A percentile compares a stretch with the other conserved stretches of the same genome.
These are phyloP conservation scores for Dryas octopetala DNA, from an alignment of 306 rosid species.

Conservation along the genomic window DNA sequence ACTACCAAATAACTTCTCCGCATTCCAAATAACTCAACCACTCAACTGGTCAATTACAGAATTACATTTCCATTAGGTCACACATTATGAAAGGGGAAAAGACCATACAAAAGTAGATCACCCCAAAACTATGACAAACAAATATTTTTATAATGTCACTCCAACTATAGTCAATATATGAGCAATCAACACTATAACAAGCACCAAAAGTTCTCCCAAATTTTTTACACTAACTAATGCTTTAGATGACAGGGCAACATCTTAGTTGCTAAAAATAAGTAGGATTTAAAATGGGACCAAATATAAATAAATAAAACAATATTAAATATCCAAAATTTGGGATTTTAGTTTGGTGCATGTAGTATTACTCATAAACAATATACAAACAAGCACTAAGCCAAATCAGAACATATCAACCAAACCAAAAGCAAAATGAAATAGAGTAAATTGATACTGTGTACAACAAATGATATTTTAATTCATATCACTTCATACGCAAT, in stretches of 20 bases:
- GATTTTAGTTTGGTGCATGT: not conserved
- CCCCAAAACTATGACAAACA: not conserved
- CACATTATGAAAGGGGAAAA: no score
- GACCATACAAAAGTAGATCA: no score
- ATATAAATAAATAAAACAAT: not conserved
- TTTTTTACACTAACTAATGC: not conserved
- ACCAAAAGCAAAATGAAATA: not conserved
- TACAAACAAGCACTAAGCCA: not conserved
- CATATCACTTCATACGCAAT: not conserved
- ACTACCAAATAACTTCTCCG: not conserved
- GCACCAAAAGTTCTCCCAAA: not conserved
- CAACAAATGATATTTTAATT: not conserved
- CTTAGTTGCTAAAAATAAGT: not conserved
- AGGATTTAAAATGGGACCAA: not conserved
- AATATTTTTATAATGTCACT: not conserved
- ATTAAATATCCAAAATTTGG: not conserved
- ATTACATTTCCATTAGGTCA: no score
- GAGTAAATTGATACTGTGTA: not conserved
- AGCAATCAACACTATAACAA: not conserved
- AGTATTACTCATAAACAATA: not conserved
- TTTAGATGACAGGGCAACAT: not conserved
- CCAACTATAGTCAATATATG: not conserved
- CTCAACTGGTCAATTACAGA: no score
- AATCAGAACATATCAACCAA: slow-evolving; percentile 1
- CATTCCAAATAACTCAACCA: not conserved